Evolutionary conservation across 2,329 filamentous ascomycete species (phyloP), one percentile per base, ranked within the genome.

Genomic region (Apiospora marii): DNA sequence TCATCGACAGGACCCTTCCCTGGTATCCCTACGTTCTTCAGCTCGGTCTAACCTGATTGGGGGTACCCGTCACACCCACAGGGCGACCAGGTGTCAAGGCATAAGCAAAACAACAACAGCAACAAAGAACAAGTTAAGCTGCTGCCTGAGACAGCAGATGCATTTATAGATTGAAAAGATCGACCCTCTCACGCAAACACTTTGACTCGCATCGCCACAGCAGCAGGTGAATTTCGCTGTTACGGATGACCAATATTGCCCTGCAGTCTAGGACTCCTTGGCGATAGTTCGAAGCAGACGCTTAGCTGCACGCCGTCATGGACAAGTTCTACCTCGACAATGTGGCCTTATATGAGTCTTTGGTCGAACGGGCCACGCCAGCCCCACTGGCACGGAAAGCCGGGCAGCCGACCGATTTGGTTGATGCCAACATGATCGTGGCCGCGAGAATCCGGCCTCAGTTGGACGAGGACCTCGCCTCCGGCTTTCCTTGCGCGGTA

Each of bases 371-470:
- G 3, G 79, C 79, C 74, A 80, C 78, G 61, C 80, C 80, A 3
- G 48, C 48, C 6, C 61, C 72, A 1, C 12, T 64, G 22, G 34
- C 34, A 22, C 30, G 30, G 53, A 34, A 19, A 22, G n/a, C 68
- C 3, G 48, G 53, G 16, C 68, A 67, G n/a, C 67, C 70, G 14
- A 67, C 64, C 41, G 71, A 58, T 48, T 44, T 49, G 30, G 51
- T 71, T 8, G 76, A 69, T 71, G 68, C 71, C 1, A 79, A 83
- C 49, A 82, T 84, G 58, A 75, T 82, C 22, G 82, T 85, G 19
- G 78, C 80, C 34, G 77, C 81, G n/a, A 76, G 83, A 1, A 76
- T 85, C 44, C 79, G 83, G 1, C 83, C 83, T 0, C 77, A 84
- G 69, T 74, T 83, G 0, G 77, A 80, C 0, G 81, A 84, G 0